Evolutionary conservation across 2,329 filamentous ascomycete genomes (phyloP).

Genomic region (Cladosporium sp.): DNA sequence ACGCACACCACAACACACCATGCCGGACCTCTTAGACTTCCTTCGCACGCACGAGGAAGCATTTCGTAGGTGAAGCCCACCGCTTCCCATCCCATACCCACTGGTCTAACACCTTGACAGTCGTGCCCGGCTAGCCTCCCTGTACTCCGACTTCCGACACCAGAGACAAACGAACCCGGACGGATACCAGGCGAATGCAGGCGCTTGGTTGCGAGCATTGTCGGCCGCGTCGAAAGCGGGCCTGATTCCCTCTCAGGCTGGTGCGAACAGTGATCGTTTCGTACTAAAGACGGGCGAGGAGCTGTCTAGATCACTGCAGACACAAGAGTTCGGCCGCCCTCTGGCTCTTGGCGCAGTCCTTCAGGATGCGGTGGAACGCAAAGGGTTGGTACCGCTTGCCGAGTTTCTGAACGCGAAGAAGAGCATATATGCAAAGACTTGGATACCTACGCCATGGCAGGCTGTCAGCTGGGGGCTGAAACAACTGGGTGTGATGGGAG

Average conservation of each 20-base stretch:
- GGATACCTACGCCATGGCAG: conserved; percentile 68
- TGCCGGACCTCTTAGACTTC: conserved; percentile 61
- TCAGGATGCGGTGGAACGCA: conserved; percentile 68
- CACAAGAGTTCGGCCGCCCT: conserved; percentile 75
- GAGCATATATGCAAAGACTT: conserved; percentile 71
- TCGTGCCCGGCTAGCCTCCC: conserved; percentile 75
- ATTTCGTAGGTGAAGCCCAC: conserved; percentile 44
- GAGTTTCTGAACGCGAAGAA: conserved; percentile 66
- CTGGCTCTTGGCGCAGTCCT: conserved; percentile 78
- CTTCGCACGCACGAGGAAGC: conserved; percentile 52
- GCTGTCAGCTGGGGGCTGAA: conserved; percentile 74
- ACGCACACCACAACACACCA: conserved; percentile 10
- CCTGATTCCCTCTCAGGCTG: conserved; percentile 47
- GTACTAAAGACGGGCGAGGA: conserved; percentile 58
- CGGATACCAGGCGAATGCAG: conserved; percentile 76
- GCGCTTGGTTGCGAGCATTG: conserved; percentile 76
- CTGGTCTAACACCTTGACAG: conserved; percentile 26
- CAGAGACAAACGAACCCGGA: conserved; percentile 79
- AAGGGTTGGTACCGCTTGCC: conserved; percentile 68
- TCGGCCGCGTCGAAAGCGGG: conserved; percentile 68
- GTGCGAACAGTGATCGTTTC: conserved; percentile 47
- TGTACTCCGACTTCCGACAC: conserved; percentile 82
- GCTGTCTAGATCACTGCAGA: conserved; percentile 71
- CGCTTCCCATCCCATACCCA: conserved; percentile 12
- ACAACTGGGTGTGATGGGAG: conserved; percentile 53